Conservation (phyloP, 495 filamentous ascomycete species). For the Schizothecium vesticola region DNA sequence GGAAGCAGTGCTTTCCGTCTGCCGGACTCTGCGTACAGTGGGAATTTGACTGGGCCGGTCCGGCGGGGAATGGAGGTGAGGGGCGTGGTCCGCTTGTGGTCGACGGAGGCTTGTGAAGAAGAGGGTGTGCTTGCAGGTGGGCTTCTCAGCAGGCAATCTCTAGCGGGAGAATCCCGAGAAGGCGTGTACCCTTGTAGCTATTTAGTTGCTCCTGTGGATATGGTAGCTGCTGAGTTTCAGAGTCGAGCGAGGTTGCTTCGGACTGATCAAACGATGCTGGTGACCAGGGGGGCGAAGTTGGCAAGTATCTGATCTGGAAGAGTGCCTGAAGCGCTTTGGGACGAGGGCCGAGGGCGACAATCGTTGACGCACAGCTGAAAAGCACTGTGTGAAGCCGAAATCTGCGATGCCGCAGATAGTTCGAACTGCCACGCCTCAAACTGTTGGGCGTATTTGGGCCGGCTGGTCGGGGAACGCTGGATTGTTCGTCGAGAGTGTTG, state of each 20-base stretch:
- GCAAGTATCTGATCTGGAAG: not conserved
- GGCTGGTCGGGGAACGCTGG: not conserved
- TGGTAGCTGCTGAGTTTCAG: not conserved
- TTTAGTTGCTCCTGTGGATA: slow-evolving; percentile 8
- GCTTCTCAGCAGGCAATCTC: slow-evolving; percentile 22
- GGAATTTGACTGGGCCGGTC: not conserved
- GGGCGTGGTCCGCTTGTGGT: slow-evolving; percentile 17
- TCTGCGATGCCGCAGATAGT: not conserved
- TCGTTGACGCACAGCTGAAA: not conserved
- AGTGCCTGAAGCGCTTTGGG: not conserved
- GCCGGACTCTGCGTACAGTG: not conserved
- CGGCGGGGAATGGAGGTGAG: slow-evolving; percentile 6
- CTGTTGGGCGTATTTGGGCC: not conserved
- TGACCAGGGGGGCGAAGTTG: not conserved
- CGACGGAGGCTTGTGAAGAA: slow-evolving; percentile 20
- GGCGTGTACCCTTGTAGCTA: slow-evolving; percentile 17
- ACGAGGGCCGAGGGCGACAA: not conserved
- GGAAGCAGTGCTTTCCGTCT: not conserved
- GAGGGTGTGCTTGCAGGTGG: slow-evolving; percentile 25
- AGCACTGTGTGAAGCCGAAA: not conserved
- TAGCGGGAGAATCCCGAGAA: slow-evolving; percentile 14
- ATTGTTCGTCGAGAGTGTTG: not conserved
- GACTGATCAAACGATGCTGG: not conserved
- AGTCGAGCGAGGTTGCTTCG: not conserved
- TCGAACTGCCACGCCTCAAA: not conserved